These are phyloP conservation scores for Spiraea crenata DNA, from an alignment of 331 rosid genomes.

Conservation along the genomic window DNA sequence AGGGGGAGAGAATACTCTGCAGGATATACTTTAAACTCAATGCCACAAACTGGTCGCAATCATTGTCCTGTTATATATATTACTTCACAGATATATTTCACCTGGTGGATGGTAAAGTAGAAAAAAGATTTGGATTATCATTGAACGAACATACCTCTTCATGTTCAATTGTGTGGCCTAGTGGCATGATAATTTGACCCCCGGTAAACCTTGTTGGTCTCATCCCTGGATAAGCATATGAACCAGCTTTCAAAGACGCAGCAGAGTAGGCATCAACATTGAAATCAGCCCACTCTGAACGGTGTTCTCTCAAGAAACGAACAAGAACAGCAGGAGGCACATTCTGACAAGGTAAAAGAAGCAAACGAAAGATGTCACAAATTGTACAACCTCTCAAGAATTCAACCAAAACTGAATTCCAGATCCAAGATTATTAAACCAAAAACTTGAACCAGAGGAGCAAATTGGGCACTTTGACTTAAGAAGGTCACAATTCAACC, in stretches of 20 bases:
- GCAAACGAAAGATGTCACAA: background rate
- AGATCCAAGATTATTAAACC: background rate
- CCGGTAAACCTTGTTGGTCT: constrained; percentile 93
- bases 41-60: background rate
- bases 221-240: constrained; percentile 83
- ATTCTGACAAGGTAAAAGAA: constrained; percentile 49
- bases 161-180: constrained; percentile 90
- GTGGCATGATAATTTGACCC: constrained; percentile 95
- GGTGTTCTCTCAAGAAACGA: constrained; percentile 95
- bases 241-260: constrained; percentile 67
- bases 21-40: background rate
- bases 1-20: background rate
- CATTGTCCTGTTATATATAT: background rate
- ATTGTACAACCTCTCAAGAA: background rate
- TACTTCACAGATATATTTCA: background rate
- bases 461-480: background rate
- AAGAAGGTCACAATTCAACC: background rate
- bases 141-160: constrained; percentile 60
- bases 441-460: background rate
- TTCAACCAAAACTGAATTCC: background rate
- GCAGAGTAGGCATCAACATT: constrained; percentile 90
- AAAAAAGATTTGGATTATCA: background rate
- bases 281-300: constrained; percentile 99
- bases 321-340: constrained; percentile 86
- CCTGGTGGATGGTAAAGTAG: background rate